Base-by-base conservation (phyloP, 2,329 filamentous ascomycete genomes). In the Ceratocystis papillata region DNA sequence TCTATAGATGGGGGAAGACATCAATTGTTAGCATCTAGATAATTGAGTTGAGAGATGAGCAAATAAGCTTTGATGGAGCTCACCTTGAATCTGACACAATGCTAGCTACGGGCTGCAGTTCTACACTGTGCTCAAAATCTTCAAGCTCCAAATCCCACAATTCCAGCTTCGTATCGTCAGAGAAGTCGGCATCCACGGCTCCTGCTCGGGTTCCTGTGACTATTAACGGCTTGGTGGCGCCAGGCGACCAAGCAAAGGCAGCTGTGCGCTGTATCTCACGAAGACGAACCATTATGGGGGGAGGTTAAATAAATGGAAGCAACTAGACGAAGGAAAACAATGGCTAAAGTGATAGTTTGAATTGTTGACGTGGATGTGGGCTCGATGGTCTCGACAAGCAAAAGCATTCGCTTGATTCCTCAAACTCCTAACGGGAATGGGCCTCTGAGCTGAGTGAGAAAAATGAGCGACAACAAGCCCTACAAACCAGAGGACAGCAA, bases 241-340 rank as follows among this genome's bases (percentile, higher is more conserved):
- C 89, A 30, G 92, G 88, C 71, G 90, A 96, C 93, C 94, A 99
- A 74, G 94, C 90, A 77, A 99, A 99, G 73, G 93, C 89, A 76
- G 93, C 94, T 73, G 94, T 99, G 78, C 94, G 86, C 76, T 91
- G 89, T 74, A 99, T 95, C 81, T 97, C 92, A 81, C 93, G 86
- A 77, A 97, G 82, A 79, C 91, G 89, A 78, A 96, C 93, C 94
- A 99, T 99, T 76, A 71, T 78, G 74, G 72, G 48, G 68, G 65
- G 48, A 28, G 68, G 67, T 63, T 61, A 37, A 30, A 59, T 20
- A 37, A 12, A 28, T 4, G 10, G 20, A 15, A 25, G 48, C 37
- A 41, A 12, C 10, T 41, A 41, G 48, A 25, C 48, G 48, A n/a
- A 28, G 5, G 65, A 61, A 37, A 62, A 46, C 25, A 55, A 63